Percentiles rank a stretch among this genome's conserved stretches.
These are phyloP conservation scores for Globisporangium viniferum DNA, from an alignment of 352 stramenopile genomes.

Conservation along the genomic window DNA sequence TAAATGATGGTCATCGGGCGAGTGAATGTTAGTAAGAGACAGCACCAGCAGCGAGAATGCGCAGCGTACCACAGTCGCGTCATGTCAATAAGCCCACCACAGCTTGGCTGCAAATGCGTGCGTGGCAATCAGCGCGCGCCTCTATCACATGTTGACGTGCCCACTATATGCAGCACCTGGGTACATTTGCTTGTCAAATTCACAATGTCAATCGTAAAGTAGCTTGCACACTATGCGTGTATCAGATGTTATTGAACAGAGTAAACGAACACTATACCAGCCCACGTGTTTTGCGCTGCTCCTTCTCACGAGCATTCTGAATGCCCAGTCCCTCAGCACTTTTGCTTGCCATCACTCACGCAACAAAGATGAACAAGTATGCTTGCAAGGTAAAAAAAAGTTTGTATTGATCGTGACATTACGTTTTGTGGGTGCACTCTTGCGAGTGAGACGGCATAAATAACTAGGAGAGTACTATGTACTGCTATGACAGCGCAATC, in stretches of 20 bases:
- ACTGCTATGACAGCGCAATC: not conserved
- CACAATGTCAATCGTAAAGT: not conserved
- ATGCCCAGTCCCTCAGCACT: too few species aligned
- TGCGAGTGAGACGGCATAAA: slow-evolving; percentile 11
- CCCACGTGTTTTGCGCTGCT: not conserved
- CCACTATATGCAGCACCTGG: not conserved
- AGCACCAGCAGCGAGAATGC: not conserved
- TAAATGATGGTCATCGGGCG: not conserved
- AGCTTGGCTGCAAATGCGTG: not conserved
- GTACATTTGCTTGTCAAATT: not conserved
- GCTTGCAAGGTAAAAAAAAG: not conserved
- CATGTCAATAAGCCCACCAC: not conserved
- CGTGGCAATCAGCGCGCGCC: not conserved
- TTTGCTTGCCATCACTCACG: not conserved
- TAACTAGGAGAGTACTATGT: not conserved
- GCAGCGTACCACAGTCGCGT: not conserved
- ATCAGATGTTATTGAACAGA: not conserved
- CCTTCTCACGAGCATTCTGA: not conserved
- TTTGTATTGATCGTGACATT: slow-evolving; percentile 6
- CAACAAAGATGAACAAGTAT: not conserved
- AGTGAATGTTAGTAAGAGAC: not conserved
- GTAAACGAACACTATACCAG: not conserved
- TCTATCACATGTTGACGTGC: not conserved
- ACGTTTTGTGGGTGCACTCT: slow-evolving; percentile 3
- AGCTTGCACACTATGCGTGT: not conserved